phyloP scores from a whole-genome alignment of 257 asterid species.

The Osmanthus fragrans region DNA sequence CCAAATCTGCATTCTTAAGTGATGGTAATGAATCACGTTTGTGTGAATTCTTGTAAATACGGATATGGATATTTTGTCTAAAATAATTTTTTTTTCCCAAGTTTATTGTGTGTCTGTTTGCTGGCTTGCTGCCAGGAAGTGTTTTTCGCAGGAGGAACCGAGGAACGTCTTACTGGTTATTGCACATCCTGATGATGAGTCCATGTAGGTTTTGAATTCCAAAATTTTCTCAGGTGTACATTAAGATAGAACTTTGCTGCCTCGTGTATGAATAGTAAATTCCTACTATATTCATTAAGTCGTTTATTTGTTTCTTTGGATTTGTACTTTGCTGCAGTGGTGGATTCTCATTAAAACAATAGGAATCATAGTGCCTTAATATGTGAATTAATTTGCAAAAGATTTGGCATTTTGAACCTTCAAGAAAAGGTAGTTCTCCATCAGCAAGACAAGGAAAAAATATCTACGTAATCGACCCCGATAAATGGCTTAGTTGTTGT shows the following conservation, averaged over 20 bases:
- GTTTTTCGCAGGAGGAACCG: neutral
- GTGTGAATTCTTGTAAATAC: neutral
- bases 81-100: neutral
- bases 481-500: neutral
- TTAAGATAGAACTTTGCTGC: neutral
- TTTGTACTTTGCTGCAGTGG: neutral
- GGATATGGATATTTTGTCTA: neutral
- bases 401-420: neutral
- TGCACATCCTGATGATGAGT: constrained; percentile 96
- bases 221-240: neutral
- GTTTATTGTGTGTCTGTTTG: neutral
- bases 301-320: neutral
- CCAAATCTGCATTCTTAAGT: constrained; percentile 41
- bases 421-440: neutral
- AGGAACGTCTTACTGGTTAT: constrained; percentile 2
- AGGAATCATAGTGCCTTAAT: neutral
- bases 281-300: neutral
- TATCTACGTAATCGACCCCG: neutral
- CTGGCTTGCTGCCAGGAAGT: neutral
- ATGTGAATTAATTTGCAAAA: neutral
- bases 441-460: neutral
- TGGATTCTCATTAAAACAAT: neutral
- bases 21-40: constrained; percentile 33
- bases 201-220: constrained; percentile 58
- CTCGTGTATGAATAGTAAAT: neutral